Percentiles rank a stretch among this genome's conserved stretches.
phyloP scores from a whole-genome alignment of 176 grass and related monocot species.

The Secale cereale region DNA sequence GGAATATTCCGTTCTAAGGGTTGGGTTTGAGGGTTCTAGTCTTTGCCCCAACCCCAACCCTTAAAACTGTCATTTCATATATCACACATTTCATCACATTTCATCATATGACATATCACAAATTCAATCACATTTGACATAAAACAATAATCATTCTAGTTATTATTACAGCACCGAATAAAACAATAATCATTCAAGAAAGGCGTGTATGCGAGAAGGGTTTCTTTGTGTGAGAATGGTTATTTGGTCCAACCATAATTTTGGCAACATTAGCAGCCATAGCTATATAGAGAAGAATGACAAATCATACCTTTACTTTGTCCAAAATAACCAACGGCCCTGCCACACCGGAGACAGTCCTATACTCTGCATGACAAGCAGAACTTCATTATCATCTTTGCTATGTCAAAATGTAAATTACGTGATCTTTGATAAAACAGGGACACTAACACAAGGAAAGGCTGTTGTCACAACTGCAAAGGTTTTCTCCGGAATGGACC shows the following conservation, averaged over 20 bases:
- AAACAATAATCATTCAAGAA: too few relatives aligned
- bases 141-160: too few relatives aligned
- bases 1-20: too few relatives aligned
- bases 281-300: constrained; percentile 10
- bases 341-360: constrained; percentile 86
- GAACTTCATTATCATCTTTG: background rate
- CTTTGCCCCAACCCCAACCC: too few relatives aligned
- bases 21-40: too few relatives aligned
- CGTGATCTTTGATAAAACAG: constrained; percentile 97
- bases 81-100: too few relatives aligned
- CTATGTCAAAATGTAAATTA: constrained; percentile 55
- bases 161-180: too few relatives aligned
- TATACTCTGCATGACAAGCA: constrained; percentile 64
- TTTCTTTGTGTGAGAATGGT: background rate
- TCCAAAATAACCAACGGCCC: constrained; percentile 93
- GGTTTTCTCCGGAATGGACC: constrained; percentile 85
- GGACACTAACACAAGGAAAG: constrained; percentile 94
- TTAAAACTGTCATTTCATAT: too few relatives aligned
- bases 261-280: background rate
- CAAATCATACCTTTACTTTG: constrained; percentile 75
- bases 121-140: too few relatives aligned
- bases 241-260: background rate
- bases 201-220: too few relatives aligned
- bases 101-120: too few relatives aligned
- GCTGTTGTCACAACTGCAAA: constrained; percentile 86